Percentiles rank a stretch among this genome's conserved stretches.
These are phyloP conservation scores for Cerrena zonata DNA, from an alignment of 1,284 basidiomycete species.

Conservation along the genomic window DNA sequence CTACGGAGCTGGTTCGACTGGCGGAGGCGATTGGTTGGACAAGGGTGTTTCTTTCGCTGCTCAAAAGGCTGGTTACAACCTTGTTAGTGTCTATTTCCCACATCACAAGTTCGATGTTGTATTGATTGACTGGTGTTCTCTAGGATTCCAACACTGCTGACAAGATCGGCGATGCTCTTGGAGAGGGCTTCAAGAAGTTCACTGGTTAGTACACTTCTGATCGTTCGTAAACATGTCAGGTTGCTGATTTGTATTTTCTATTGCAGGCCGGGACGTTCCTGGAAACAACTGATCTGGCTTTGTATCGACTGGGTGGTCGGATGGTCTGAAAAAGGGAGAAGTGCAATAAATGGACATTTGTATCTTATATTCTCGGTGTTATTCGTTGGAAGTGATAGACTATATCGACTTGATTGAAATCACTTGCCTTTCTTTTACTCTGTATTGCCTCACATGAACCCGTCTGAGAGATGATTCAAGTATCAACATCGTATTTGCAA, in stretches of 20 bases:
- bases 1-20: constrained; percentile 12
- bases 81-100: constrained; percentile 32
- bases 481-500: neutral
- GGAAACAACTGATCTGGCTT: too few species aligned
- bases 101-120: neutral
- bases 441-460: too few species aligned
- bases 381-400: too few species aligned
- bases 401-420: neutral
- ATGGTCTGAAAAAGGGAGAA: too few species aligned
- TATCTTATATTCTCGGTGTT: too few species aligned
- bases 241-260: too few species aligned
- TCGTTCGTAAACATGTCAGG: too few species aligned
- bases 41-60: constrained; percentile 39
- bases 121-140: neutral
- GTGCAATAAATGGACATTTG: too few species aligned
- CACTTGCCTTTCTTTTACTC: neutral
- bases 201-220: neutral
- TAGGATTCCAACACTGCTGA: constrained; percentile 29
- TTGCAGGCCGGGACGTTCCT: too few species aligned
- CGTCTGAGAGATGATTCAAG: too few species aligned
- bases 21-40: constrained; percentile 31
- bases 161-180: constrained; percentile 32
- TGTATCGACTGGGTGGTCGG: too few species aligned
- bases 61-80: constrained; percentile 38
- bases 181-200: constrained; percentile 36